These are phyloP conservation scores for Diaporthe batatas DNA, from an alignment of 2,329 filamentous ascomycete genomes.

Conservation along the genomic window DNA sequence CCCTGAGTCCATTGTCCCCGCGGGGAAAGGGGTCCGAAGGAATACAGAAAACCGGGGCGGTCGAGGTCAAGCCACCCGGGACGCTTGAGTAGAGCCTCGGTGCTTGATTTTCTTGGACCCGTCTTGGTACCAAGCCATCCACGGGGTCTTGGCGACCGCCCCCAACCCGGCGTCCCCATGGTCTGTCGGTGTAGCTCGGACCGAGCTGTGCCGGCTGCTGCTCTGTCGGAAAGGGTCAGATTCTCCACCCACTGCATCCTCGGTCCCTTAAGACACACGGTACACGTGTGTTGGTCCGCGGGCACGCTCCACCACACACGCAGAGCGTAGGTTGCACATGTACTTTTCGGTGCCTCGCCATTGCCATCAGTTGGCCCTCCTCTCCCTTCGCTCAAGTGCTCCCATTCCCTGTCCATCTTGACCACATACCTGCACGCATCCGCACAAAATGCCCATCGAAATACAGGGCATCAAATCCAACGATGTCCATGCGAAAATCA, in stretches of 20 bases:
- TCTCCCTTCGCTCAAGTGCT: not conserved
- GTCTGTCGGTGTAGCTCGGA: slow-evolving; percentile 40
- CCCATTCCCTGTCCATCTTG: not conserved
- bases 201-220: slow-evolving; percentile 37
- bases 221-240: slow-evolving; percentile 22
- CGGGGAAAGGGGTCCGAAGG: slow-evolving; percentile 32
- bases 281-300: slow-evolving; percentile 7
- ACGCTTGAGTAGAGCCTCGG: slow-evolving; percentile 13
- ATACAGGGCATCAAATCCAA: slow-evolving; percentile 60
- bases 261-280: slow-evolving; percentile 1
- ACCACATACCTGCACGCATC: not conserved
- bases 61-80: slow-evolving; percentile 22
- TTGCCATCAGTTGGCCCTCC: not conserved
- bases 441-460: slow-evolving; percentile 55
- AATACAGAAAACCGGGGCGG: slow-evolving; percentile 28
- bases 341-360: not conserved
- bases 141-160: slow-evolving; percentile 25
- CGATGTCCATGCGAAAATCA: slow-evolving; percentile 68
- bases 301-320: not conserved
- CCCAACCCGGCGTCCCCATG: not conserved
- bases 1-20: slow-evolving; percentile 25
- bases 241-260: slow-evolving; percentile 41
- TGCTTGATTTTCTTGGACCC: slow-evolving; percentile 33
- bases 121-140: slow-evolving; percentile 30
- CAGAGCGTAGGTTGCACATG: slow-evolving; percentile 8